These are phyloP conservation scores for Lachnellula hyalina DNA, from an alignment of 2,329 filamentous ascomycete species.

Conservation along the genomic window DNA sequence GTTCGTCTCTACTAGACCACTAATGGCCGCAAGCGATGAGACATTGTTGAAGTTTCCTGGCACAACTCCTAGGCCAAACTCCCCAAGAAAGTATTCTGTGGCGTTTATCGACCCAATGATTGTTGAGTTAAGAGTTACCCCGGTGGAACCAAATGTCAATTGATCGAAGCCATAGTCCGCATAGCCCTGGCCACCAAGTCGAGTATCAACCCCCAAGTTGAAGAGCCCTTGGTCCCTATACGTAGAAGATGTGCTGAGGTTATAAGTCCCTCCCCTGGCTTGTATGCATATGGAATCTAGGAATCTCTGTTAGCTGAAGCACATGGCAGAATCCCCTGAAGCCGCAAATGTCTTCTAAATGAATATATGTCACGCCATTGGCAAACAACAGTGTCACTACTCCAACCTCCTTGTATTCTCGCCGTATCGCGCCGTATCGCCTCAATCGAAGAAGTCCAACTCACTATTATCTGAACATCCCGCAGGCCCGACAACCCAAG, in stretches of 20 bases:
- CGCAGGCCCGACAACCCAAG: conserved; percentile 59
- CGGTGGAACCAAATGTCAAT: conserved; percentile 25
- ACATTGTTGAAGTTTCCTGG: conserved; percentile 47
- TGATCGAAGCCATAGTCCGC: conserved; percentile 57
- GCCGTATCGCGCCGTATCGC: neutral
- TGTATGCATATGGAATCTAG: conserved; percentile 48
- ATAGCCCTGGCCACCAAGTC: conserved; percentile 54
- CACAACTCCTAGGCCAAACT: conserved; percentile 52
- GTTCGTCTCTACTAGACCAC: conserved; percentile 53
- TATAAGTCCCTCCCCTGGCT: conserved; percentile 55
- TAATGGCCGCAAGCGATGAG: conserved; percentile 46
- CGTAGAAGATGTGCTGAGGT: conserved; percentile 46
- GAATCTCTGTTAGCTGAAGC: neutral
- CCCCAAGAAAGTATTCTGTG: conserved; percentile 50
- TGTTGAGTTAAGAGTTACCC: conserved; percentile 35
- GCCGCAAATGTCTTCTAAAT: neutral
- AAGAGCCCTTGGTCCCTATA: conserved; percentile 41
- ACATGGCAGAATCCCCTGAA: neutral
- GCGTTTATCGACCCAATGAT: conserved; percentile 45
- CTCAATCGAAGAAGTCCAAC: conserved; percentile 6
- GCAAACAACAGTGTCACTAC: neutral
- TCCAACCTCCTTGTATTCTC: neutral
- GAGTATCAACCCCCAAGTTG: conserved; percentile 50
- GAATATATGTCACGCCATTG: neutral
- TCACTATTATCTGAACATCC: conserved; percentile 42